Evolutionary conservation across 345 rosid genomes (phyloP).

Genomic region (Toxicodendron radicans): DNA sequence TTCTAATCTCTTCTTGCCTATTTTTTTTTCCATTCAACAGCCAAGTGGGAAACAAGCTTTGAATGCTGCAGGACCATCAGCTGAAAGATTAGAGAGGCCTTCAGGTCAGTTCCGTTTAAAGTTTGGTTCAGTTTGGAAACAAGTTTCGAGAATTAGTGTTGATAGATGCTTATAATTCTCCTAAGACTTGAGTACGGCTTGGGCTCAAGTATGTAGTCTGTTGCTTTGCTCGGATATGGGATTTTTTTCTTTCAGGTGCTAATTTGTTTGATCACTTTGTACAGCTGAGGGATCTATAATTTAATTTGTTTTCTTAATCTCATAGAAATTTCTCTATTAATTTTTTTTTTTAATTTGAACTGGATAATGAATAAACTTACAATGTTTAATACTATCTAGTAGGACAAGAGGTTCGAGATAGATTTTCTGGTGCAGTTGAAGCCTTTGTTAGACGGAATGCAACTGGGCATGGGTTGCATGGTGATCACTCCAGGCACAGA

Average conservation of each 20-base stretch:
- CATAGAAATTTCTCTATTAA: background rate
- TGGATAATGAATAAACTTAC: background rate
- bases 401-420: slow-evolving; percentile 80
- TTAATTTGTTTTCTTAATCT: background rate
- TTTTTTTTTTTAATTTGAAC: background rate
- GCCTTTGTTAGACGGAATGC: slow-evolving; percentile 69
- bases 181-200: background rate
- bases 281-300: background rate
- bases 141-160: slow-evolving; percentile 11
- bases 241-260: slow-evolving; percentile 4
- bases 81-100: slow-evolving; percentile 74
- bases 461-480: slow-evolving; percentile 53
- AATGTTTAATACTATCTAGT: slow-evolving; percentile 34
- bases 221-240: background rate
- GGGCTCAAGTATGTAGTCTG: background rate
- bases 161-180: background rate
- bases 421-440: slow-evolving; percentile 81
- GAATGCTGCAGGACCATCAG: slow-evolving; percentile 51
- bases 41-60: slow-evolving; percentile 52
- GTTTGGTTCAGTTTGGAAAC: background rate
- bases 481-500: slow-evolving; percentile 52
- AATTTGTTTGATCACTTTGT: background rate
- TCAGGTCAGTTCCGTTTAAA: slow-evolving; percentile 46
- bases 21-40: slow-evolving; percentile 31
- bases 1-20: background rate